Percentiles rank a stretch among this genome's conserved stretches.
Evolutionary conservation across 768 basidiomycete genomes (phyloP).

Genomic region (Phlegmacium glaucopus): DNA sequence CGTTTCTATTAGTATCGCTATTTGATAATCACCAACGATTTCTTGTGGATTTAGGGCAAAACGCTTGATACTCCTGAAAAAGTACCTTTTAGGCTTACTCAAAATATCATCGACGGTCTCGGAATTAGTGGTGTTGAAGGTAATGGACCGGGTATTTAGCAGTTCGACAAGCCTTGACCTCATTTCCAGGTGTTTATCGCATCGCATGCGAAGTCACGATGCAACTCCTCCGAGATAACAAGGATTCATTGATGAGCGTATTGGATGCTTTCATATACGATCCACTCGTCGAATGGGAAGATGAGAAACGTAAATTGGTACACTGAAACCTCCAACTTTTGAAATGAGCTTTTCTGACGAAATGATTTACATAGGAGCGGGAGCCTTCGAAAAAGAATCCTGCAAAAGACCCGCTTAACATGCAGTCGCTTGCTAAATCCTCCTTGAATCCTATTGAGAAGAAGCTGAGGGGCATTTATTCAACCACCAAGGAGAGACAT

Average conservation of each 20-base stretch:
- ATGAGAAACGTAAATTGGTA: conserved; percentile 68
- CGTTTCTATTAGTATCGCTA: conserved; percentile 5
- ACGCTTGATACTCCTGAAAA: conserved; percentile 83
- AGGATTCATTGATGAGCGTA: conserved; percentile 91
- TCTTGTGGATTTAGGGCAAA: conserved; percentile 57
- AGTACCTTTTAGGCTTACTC: conserved; percentile 93
- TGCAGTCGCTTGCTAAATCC: conserved; percentile 65
- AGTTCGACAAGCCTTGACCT: not conserved
- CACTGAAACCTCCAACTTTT: conserved; percentile 7
- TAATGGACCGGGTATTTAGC: conserved; percentile 17
- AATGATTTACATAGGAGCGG: conserved; percentile 35
- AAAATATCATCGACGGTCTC: conserved; percentile 88
- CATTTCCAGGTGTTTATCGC: conserved; percentile 72
- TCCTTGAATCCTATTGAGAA: conserved; percentile 79
- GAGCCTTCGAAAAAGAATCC: conserved; percentile 38
- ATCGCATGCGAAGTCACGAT: conserved; percentile 90
- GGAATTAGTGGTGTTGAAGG: conserved; percentile 95
- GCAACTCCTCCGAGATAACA: conserved; percentile 83
- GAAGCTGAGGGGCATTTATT: conserved; percentile 76
- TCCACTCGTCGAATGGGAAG: conserved; percentile 94
- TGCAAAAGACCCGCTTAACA: conserved; percentile 49
- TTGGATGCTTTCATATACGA: conserved; percentile 97
- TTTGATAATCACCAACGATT: not conserved
- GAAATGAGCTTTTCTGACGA: not conserved
- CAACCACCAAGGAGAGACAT: conserved; percentile 45